Evolutionary conservation across 306 rosid species (phyloP).

Genomic region (Mucuna pruriens): DNA sequence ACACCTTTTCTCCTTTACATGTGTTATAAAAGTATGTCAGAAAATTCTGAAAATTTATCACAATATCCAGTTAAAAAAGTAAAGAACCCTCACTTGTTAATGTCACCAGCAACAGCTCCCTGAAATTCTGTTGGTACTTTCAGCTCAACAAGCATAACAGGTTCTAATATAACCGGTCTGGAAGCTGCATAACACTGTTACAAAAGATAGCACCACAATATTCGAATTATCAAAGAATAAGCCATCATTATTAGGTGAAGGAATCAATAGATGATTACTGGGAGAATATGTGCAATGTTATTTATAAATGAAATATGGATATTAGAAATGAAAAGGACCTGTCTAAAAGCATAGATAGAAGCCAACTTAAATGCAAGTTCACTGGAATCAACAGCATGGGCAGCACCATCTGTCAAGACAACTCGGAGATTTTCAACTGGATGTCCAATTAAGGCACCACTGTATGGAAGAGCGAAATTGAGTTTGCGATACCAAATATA

Average conservation of each 20-base stretch:
- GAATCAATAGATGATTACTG: background rate
- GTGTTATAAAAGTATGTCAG: slow-evolving; percentile 26
- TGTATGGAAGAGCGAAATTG: slow-evolving; percentile 45
- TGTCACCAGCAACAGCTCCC: slow-evolving; percentile 96
- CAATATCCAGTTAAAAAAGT: background rate
- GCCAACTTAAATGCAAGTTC: slow-evolving; percentile 99
- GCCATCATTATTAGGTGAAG: background rate
- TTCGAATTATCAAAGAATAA: slow-evolving; percentile 14
- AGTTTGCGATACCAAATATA: background rate
- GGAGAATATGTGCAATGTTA: slow-evolving; percentile 6
- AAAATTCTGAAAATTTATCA: slow-evolving; percentile 15
- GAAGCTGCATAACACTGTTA: slow-evolving; percentile 83
- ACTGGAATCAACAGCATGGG: slow-evolving; percentile 98
- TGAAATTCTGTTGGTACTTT: slow-evolving; percentile 98
- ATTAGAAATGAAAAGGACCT: slow-evolving; percentile 54
- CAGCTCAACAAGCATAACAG: slow-evolving; percentile 94
- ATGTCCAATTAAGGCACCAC: slow-evolving; percentile 97
- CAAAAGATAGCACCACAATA: slow-evolving; percentile 34
- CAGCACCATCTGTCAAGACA: slow-evolving; percentile 91
- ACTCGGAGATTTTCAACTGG: slow-evolving; percentile 92
- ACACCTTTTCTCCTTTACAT: slow-evolving; percentile 86
- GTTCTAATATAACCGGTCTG: slow-evolving; percentile 94
- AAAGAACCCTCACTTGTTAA: slow-evolving; percentile 77
- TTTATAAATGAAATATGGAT: slow-evolving; percentile 14
- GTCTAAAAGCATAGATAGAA: slow-evolving; percentile 95